Conservation (phyloP, 2,329 filamentous ascomycete species). For the Phyllosticta capitalensis region DNA sequence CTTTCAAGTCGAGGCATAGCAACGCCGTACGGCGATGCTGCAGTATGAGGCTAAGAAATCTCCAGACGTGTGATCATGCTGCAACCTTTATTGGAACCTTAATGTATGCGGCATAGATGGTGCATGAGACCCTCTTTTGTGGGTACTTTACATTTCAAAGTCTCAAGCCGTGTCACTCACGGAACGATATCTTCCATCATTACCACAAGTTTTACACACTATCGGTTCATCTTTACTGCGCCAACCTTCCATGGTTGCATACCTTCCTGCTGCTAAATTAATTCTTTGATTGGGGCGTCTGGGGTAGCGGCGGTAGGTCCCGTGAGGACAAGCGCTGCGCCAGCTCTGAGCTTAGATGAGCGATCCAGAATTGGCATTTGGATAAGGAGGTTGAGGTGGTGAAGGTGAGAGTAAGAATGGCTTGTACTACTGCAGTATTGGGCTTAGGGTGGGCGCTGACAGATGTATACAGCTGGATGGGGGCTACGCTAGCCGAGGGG, state of each 20-base stretch:
- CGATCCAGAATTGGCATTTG: neutral
- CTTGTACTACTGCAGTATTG: neutral
- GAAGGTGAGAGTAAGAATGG: neutral
- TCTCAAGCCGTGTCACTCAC: neutral
- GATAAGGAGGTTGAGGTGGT: neutral
- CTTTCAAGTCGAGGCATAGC: neutral
- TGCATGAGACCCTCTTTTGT: neutral
- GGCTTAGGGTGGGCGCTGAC: neutral
- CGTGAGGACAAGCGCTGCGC: neutral
- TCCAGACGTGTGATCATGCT: neutral
- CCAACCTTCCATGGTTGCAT: neutral
- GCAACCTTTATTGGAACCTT: neutral
- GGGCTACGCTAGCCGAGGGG: neutral
- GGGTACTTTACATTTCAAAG: neutral
- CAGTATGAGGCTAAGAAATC: neutral
- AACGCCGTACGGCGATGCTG: neutral
- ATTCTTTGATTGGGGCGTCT: neutral
- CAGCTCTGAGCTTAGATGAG: neutral
- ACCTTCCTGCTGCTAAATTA: neutral
- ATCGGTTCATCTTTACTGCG: neutral
- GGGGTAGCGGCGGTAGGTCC: neutral
- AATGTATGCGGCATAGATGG: neutral
- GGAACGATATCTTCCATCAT: neutral
- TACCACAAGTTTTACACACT: neutral
- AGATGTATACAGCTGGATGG: neutral